Conservation (phyloP, 495 filamentous ascomycete species). For the Cetradonia linearis region DNA sequence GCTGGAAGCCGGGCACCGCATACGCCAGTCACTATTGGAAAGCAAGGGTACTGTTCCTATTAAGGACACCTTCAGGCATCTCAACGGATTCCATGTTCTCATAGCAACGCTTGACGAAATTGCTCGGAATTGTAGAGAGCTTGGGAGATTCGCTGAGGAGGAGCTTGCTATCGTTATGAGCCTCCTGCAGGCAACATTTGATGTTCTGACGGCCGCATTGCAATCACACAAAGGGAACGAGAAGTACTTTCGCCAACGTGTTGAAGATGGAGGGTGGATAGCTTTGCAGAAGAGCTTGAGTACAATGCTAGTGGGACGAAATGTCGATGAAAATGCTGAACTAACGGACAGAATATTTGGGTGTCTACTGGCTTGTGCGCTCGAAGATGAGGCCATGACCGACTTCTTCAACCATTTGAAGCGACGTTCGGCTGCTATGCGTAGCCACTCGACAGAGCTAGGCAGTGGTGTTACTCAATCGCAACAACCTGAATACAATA, state of each 20-base stretch:
- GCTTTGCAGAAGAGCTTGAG: conserved; percentile 59
- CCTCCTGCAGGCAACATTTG: conserved; percentile 58
- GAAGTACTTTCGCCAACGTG: conserved; percentile 67
- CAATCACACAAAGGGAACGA: conserved; percentile 76
- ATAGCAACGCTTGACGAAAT: conserved; percentile 46
- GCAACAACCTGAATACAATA: neutral
- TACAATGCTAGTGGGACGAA: conserved; percentile 48
- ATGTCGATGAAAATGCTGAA: conserved; percentile 39
- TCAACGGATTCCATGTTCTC: conserved; percentile 68
- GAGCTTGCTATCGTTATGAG: conserved; percentile 49
- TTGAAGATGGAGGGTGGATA: conserved; percentile 66
- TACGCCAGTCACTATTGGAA: conserved; percentile 51
- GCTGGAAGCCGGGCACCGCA: conserved; percentile 19
- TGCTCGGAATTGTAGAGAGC: neutral
- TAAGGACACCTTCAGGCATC: conserved; percentile 75
- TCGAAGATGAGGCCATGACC: conserved; percentile 63
- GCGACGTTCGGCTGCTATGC: neutral
- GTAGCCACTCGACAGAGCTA: neutral
- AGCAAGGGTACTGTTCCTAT: conserved; percentile 35
- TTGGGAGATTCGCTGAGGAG: conserved; percentile 48
- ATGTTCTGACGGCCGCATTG: conserved; percentile 64
- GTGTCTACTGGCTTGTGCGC: conserved; percentile 67
- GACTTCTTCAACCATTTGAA: conserved; percentile 28
- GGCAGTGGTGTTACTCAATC: neutral
- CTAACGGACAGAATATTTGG: conserved; percentile 67